A percentile compares a stretch with the other conserved stretches of the same genome.
phyloP scores from a whole-genome alignment of 73 alveolate genomes.

The Effrenium voratum region DNA sequence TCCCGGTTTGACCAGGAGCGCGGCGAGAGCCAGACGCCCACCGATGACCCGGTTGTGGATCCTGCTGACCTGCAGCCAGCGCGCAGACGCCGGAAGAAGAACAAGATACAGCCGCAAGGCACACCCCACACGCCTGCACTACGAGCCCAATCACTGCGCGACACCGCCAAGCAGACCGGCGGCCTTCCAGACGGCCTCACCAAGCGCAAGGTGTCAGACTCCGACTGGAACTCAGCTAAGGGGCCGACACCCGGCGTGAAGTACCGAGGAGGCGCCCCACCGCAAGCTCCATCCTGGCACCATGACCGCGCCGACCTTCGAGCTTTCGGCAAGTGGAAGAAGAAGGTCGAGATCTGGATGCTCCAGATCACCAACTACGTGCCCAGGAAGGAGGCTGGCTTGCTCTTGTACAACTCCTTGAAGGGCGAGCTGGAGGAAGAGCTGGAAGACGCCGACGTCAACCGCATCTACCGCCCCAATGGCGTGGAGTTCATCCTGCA shows the following conservation, averaged over 20 bases:
- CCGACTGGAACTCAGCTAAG: no score
- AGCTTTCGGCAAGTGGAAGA: background rate
- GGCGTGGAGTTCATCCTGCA: background rate
- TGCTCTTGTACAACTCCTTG: background rate
- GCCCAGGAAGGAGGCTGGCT: background rate
- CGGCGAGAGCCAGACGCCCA: no score
- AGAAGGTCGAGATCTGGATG: background rate
- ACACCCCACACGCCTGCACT: no score
- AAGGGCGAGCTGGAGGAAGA: background rate
- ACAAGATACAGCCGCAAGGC: no score
- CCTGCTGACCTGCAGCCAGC: no score
- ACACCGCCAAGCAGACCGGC: no score
- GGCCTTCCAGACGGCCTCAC: no score
- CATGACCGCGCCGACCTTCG: background rate
- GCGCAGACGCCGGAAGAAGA: no score
- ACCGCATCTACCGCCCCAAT: background rate
- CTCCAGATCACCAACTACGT: background rate
- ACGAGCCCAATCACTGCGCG: no score
- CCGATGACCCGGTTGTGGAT: no score
- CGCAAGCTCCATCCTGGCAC: background rate
- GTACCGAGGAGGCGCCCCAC: background rate
- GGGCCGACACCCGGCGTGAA: background rate
- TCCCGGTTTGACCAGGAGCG: no score
- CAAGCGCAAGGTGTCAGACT: no score
- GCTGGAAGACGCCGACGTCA: background rate